Evolutionary conservation across 805 yeast species (phyloP).

Genomic region (Wickerhamiella alocasiicola): DNA sequence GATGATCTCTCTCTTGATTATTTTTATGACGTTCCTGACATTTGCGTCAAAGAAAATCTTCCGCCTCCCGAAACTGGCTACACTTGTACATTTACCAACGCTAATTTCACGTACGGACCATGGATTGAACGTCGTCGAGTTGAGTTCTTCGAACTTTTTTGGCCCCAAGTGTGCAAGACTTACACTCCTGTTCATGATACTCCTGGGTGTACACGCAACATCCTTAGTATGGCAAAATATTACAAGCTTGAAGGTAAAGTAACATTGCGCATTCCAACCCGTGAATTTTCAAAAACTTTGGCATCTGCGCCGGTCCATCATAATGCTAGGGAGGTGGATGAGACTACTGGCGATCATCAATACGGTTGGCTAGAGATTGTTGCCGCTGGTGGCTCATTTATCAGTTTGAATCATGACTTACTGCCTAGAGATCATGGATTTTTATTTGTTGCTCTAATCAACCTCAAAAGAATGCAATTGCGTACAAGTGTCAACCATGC

Average conservation of each 20-base stretch:
- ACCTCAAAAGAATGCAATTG: conserved; percentile 46
- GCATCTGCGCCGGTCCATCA: conserved; percentile 11
- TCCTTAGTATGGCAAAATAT: conserved; percentile 44
- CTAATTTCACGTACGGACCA: conserved; percentile 78
- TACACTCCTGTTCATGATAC: conserved; percentile 33
- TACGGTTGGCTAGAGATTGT: conserved; percentile 89
- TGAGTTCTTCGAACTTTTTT: conserved; percentile 48
- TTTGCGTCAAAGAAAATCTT: conserved; percentile 16
- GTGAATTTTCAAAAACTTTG: conserved; percentile 58
- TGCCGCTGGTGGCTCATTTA: conserved; percentile 39
- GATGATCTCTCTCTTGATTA: conserved; percentile 42
- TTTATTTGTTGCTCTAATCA: conserved; percentile 36
- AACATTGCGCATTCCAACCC: conserved; percentile 61
- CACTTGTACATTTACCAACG: conserved; percentile 44
- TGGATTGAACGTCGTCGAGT: conserved; percentile 86
- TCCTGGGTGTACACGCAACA: conserved; percentile 44
- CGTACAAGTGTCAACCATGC: conserved; percentile 85
- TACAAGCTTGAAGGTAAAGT: conserved; percentile 52
- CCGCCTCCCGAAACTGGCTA: conserved; percentile 33
- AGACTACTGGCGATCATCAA: conserved; percentile 17
- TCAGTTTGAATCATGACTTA: conserved; percentile 37
- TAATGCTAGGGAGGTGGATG: conserved; percentile 25
- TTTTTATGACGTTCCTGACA: conserved; percentile 67
- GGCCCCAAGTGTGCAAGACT: conserved; percentile 47
- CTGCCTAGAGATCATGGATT: conserved; percentile 42